Evolutionary conservation across 2,329 filamentous ascomycete species (phyloP), one percentile per base, ranked within the genome.

Genomic region (Trichophyton schoenleinii): DNA sequence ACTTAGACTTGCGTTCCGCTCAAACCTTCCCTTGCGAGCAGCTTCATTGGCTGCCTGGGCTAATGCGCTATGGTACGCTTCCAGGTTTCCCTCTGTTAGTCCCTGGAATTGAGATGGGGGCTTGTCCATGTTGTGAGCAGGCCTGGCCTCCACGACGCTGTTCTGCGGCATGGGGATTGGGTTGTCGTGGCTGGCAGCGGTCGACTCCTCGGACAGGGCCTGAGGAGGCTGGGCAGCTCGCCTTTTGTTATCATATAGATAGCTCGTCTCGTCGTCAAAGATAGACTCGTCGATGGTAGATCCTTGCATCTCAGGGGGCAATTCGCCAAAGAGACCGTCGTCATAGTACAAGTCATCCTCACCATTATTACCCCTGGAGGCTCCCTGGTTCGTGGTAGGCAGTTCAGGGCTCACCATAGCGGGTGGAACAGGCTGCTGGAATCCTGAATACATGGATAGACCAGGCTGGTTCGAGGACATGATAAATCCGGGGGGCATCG

Each of bases 21-120:
- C 78, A 67, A 95, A 92, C 61, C 88, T 86, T 2, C 89, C 89
- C 42, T 86, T 86, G 0, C 84, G 84, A 22, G 85, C 87, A 4
- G 91, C 90, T 69, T 87, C 81, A 64, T 87, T 86, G 8, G 90
- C 87, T 5, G 91, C 92, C 55, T 88, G 86, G 1, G 89, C 90
- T 3, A 97, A 79, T 0, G 91, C 90, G 59, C 87, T 87, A 70
- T 96, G 91, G 68, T 96, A 92, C 0, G 84, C 87, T 48, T 84
- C 84, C 20, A 88, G 75, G 61, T 81, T 84, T 41, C 61, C 63
- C 25, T 63, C 34, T 3, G 62, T 65, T 36, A 66, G 58, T 13
- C 42, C 63, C 6, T 48, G 57, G 15, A 58, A 34, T 13, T 52
- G 46, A 18, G 46, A 22, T 22, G 34, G 34, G 34, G 34, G 9